Evolutionary conservation across 2,329 filamentous ascomycete genomes (phyloP).

Genomic region (Calonectria pteridis): DNA sequence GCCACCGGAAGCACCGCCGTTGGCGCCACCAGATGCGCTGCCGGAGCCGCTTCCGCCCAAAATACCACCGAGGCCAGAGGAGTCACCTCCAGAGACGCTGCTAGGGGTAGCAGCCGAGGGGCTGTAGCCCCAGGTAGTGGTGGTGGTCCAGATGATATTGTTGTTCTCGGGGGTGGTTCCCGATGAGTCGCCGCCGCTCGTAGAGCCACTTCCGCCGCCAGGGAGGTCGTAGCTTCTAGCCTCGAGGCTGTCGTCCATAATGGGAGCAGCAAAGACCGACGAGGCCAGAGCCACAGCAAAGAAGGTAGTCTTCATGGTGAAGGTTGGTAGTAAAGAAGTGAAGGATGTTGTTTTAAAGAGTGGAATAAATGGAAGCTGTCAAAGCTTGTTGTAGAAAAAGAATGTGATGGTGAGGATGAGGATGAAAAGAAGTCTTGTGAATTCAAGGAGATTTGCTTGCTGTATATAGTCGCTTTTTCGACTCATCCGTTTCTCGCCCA

Average conservation of each 20-base stretch:
- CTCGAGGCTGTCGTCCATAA: not conserved
- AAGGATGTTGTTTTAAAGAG: not conserved
- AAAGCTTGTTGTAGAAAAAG: constrained; percentile 8
- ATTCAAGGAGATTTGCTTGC: not conserved
- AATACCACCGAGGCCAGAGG: not conserved
- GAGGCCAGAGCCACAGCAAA: not conserved
- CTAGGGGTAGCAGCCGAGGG: not conserved
- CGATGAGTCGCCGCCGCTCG: not conserved
- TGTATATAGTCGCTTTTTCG: not conserved
- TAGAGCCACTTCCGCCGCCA: not conserved
- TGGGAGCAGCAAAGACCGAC: not conserved
- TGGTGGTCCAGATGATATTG: not conserved
- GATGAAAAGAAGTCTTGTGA: not conserved
- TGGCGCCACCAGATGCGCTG: not conserved
- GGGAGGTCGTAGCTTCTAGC: not conserved
- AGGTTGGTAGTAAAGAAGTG: not conserved
- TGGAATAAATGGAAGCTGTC: not conserved
- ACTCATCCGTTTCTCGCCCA: not conserved
- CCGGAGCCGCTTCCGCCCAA: not conserved
- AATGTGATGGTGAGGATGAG: not conserved
- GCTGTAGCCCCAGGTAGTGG: not conserved
- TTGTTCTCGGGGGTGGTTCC: not conserved
- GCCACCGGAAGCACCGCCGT: not conserved
- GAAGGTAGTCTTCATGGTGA: not conserved
- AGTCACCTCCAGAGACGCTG: not conserved